Evolutionary conservation across 1,284 basidiomycete genomes (phyloP).

Genomic region (Boletus albobrunnescens): DNA sequence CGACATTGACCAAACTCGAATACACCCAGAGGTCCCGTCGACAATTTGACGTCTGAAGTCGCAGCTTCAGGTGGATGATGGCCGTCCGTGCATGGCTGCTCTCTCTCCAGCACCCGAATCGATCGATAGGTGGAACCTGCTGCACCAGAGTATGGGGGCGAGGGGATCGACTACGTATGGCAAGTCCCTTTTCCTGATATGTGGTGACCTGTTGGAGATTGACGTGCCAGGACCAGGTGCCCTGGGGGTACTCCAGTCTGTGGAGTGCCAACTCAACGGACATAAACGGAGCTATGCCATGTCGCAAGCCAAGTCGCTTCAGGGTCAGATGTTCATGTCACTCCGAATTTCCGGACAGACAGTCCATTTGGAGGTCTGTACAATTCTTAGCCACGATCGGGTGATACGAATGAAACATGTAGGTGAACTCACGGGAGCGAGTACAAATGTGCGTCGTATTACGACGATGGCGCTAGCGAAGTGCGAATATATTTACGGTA

Average conservation of each 20-base stretch:
- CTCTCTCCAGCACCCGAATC: background rate
- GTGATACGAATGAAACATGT: background rate
- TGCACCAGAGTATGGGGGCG: background rate
- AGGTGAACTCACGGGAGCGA: background rate
- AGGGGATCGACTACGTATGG: background rate
- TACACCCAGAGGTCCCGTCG: background rate
- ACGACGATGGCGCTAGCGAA: background rate
- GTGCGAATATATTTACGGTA: no score
- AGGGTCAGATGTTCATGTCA: background rate
- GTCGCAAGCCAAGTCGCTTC: background rate
- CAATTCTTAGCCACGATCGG: constrained; percentile 1
- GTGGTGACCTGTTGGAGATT: background rate
- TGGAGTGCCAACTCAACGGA: background rate
- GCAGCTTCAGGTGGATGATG: no score
- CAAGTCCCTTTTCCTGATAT: background rate
- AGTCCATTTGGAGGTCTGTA: background rate
- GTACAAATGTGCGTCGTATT: background rate
- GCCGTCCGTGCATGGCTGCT: no score
- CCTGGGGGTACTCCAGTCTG: no score
- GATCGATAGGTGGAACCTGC: background rate
- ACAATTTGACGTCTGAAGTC: background rate
- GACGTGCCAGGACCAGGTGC: background rate
- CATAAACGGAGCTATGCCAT: no score
- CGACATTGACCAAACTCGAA: no score
- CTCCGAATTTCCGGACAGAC: background rate